Conservation (phyloP, 176 grass and related monocot genomes). For the Thinopyrum elongatum region DNA sequence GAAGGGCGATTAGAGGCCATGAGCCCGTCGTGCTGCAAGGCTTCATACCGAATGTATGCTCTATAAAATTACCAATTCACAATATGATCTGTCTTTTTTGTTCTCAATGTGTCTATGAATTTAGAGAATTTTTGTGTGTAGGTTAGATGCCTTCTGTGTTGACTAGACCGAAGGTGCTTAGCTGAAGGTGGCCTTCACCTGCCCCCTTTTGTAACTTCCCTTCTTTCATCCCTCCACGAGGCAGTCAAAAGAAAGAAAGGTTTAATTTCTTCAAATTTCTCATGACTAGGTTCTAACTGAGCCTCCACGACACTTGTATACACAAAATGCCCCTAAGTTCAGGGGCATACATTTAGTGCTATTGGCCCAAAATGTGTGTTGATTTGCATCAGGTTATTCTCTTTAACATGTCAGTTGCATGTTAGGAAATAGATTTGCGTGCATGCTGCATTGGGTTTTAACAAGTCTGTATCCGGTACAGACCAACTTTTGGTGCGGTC, state of each 20-base stretch:
- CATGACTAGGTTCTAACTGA: not conserved
- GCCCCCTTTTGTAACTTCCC: too few species aligned
- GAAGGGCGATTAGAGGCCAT: too few species aligned
- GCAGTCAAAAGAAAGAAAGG: not conserved
- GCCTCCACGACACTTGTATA: not conserved
- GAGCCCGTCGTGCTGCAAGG: not conserved
- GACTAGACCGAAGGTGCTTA: not conserved
- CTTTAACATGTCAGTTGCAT: slow-evolving; percentile 7
- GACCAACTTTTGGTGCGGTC: not conserved
- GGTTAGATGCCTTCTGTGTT: not conserved
- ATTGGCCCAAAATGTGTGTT: not conserved
- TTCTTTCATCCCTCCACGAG: too few species aligned
- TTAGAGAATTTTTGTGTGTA: not conserved
- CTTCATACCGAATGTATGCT: not conserved
- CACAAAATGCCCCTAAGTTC: not conserved
- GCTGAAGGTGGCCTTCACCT: too few species aligned
- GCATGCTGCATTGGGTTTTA: not conserved
- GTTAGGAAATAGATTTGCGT: slow-evolving; percentile 1
- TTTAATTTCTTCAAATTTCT: not conserved
- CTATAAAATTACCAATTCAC: not conserved
- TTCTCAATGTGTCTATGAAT: not conserved
- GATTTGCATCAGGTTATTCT: not conserved
- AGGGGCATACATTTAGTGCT: not conserved
- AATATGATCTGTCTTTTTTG: not conserved
- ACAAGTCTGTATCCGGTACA: not conserved